Base-by-base conservation (phyloP, 129 eudicot species). In the Daucus carota region DNA sequence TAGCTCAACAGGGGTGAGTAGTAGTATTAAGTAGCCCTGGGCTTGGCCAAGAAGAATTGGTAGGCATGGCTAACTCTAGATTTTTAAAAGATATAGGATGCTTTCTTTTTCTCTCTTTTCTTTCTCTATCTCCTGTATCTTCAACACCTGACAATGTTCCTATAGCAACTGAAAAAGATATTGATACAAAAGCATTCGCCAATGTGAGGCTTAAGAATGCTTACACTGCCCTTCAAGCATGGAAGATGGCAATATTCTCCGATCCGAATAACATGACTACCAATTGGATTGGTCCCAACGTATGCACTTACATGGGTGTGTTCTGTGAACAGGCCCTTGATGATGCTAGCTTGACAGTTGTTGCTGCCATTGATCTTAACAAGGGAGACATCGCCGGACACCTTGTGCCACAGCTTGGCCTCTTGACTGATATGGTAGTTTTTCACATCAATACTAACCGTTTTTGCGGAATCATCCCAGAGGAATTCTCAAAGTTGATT, bases 401-500 rank as follows among this genome's bases (percentile, higher is more conserved):
- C 70, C 92, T 94, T 80, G 87, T 83, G 44, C 81, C 76, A 75
- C 92, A 94, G 63, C 75, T 94, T 16, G 96, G 89, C 9, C 60
- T 91, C 68, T 72, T 94, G 40, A 82, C 86, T 2, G 98, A 94
- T 60, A 57, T 91, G 16, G 86, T 86, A 34, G 78, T 91, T 43
- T 73, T 94, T 45, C 98, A 94, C 69, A 71, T 94, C 6, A 90
- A 91, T 77, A 83, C 89, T n/a, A 94, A 94, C 76, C 67, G 98
- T 46, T 91, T 94, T 59, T 91, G 85, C 74, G 98, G 98, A 4
- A 76, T 89, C 32, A 15, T 94, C 10, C 98, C 98, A 0, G 68
- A 87, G 48, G 83, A 83, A 41, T 76, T 94, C 36, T 36, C 80
- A 5, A 86, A 62, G 44, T 85, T 87, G 8, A 59, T 20, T n/a